Evolutionary conservation across 192 early-diverging fungal species (phyloP), one percentile per base, ranked within the genome.

Genomic region (Polychytrium aggregatum): DNA sequence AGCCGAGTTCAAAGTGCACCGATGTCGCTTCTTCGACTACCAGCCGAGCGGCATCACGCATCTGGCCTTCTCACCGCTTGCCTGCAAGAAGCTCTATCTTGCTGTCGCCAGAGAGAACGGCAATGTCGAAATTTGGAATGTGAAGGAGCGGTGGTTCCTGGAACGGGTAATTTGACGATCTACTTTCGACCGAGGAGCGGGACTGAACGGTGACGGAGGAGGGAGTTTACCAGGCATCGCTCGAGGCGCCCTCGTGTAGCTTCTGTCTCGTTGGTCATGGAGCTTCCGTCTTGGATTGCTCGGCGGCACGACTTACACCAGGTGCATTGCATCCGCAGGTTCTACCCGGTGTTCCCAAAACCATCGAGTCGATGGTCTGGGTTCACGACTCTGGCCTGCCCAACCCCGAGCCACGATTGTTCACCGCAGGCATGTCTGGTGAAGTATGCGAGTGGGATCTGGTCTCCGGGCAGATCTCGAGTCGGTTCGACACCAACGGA

Each of bases 121-220:
- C 22, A 82, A 94, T 56, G 87, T 97, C 47, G 91, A 97, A 65
- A 65, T 97, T 42, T 95, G 90, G 90, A 78, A 81, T 60, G 81
- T 83, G 25, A 60, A 56, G 5, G 43, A 41, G 25, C 68, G 72
- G 25, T 83, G 83, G 70, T 70, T 76, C 29, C 64, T 90, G 29
- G 86, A 88, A 61, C 88, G 89, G 72, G 87, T 88, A 67, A 18
- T 31, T 24, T 17, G 24, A 21, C 18, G 35, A 5, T 16, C 16
- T 13, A 14, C 33, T 3, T 16, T 18, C 38, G 26, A 4, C 16
- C 37, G 17, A 21, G 5, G 5, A 21, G 20, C 17, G 13, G 39
- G n/a, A n/a, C 21, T n/a, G 5, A 6, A 6, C 17, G 6, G 9
- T 17, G 6, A 40, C 9, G 6, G n/a, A 21, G 17, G 17, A 40